A percentile compares a stretch with the other conserved stretches of the same genome.
These are phyloP conservation scores for Colletotrichum coccodes DNA, from an alignment of 2,329 filamentous ascomycete species.

Conservation along the genomic window DNA sequence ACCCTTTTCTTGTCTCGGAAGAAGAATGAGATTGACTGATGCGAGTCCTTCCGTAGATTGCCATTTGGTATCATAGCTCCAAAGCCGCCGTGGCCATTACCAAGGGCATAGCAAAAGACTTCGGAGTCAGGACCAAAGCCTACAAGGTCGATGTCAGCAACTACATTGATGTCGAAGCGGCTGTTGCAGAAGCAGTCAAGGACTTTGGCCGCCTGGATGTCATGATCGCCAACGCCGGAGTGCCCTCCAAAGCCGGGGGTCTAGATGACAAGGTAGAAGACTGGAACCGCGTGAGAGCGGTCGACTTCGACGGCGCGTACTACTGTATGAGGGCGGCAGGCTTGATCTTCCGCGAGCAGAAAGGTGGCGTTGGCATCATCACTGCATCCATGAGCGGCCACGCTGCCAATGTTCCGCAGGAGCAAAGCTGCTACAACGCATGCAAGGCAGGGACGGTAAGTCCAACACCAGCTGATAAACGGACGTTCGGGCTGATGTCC, in stretches of 20 bases:
- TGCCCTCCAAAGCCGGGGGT: conserved; percentile 44
- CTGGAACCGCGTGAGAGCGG: conserved; percentile 41
- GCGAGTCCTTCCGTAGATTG: background rate
- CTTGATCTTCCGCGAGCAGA: conserved; percentile 44
- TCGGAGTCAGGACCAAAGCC: conserved; percentile 37
- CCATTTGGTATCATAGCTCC: conserved; percentile 22
- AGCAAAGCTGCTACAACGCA: conserved; percentile 84
- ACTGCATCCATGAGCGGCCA: conserved; percentile 47
- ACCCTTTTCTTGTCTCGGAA: background rate
- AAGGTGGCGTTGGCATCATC: conserved; percentile 46
- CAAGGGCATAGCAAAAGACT: conserved; percentile 13
- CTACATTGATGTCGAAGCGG: conserved; percentile 39
- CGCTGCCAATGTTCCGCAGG: conserved; percentile 62
- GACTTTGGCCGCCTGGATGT: conserved; percentile 49
- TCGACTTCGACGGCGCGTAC: conserved; percentile 46
- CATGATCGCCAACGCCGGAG: conserved; percentile 47
- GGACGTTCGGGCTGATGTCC: background rate
- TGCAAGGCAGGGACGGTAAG: conserved; percentile 74
- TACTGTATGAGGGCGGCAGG: conserved; percentile 46
- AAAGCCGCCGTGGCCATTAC: conserved; percentile 2
- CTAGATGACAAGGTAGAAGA: conserved; percentile 43
- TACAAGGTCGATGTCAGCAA: conserved; percentile 50
- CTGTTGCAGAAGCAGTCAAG: conserved; percentile 39
- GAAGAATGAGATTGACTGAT: background rate
- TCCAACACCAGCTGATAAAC: conserved; percentile 42